Percentiles rank a stretch among this genome's conserved stretches.
Conservation (phyloP, 2,329 filamentous ascomycete genomes). For the Cladophialophora bantiana region DNA sequence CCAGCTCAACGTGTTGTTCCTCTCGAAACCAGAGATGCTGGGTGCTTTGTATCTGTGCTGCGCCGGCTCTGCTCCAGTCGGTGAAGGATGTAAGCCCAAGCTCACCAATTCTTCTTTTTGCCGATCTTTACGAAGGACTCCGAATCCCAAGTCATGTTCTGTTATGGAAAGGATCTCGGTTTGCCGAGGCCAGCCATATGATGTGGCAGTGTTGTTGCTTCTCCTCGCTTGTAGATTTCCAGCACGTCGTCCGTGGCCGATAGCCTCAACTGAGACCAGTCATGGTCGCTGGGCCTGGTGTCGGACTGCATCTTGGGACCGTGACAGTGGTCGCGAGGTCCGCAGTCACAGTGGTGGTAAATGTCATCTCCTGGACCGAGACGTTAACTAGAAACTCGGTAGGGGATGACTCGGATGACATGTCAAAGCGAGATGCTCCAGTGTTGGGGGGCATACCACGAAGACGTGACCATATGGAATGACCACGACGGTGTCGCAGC, state of each 20-base stretch:
- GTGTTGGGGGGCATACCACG: slow-evolving; percentile 14
- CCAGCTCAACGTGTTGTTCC: background rate
- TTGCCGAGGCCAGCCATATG: too few relatives aligned
- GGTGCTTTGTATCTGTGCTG: background rate
- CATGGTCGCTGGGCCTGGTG: background rate
- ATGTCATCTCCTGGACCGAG: slow-evolving; percentile 1
- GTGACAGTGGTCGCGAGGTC: slow-evolving; percentile 1
- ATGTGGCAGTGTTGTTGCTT: too few relatives aligned
- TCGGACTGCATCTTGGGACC: slow-evolving; percentile 8
- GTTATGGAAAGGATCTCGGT: too few relatives aligned
- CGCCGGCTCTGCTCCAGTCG: background rate
- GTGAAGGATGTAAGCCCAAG: background rate
- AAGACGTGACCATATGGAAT: slow-evolving; percentile 26
- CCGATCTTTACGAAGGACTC: background rate
- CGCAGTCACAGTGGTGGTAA: slow-evolving; percentile 12
- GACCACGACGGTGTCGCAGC: slow-evolving; percentile 47
- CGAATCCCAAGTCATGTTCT: background rate
- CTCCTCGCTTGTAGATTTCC: too few relatives aligned
- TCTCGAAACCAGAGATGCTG: background rate
- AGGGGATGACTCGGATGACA: background rate
- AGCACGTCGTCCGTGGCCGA: background rate
- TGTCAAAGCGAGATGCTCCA: background rate
- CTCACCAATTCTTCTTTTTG: background rate
- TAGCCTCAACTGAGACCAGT: background rate
- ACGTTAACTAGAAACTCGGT: slow-evolving; percentile 1